Base-by-base conservation (phyloP, 768 basidiomycete species). In the Tylopilus cervinicoccineus region DNA sequence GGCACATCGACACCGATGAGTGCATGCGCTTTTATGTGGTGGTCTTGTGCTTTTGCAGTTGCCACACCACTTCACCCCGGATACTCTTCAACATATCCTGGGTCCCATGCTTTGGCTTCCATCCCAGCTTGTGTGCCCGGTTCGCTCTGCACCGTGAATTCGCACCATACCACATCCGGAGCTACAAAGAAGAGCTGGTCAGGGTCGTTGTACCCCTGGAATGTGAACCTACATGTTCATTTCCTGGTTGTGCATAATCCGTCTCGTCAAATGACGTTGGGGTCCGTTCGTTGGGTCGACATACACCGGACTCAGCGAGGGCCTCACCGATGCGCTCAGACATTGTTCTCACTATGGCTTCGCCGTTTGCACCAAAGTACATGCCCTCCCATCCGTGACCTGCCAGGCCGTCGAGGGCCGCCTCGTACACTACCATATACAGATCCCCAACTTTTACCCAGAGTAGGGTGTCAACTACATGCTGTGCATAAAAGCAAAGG, bases 331-430 rank as follows among this genome's bases (percentile, higher is more conserved):
- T 68, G 1, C 63, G 63, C 31, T 70, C 70, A 12, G 64, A 60
- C 12, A 80, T 53, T 5, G 74, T 66, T 34, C 71, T 73, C 29
- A 76, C 27, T 4, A 52, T 67, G 37, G 76, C 70, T 50, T 81
- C 76, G 43, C 72, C 78, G 50, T 67, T 77, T 46, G 69, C 76
- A 12, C 69, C 76, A 54, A 80, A 79, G 52, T 80, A 81, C 42
- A 70, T 72, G 1, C 80, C 78, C 10, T 75, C 71, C 3, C 72
- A 70, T 2, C 53, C 55, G 19, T 48, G 53, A 1, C 42, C 32
- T 2, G 50, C 46, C 1, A 36, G 34, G 1, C 47, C 43, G 0
- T 67, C 54, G 22, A 48, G 42, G n/a, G 58, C 52, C 4, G 68
- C 62, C 33, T 77, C 68, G 48, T 73, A 76, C 2, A 80, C 49